A percentile compares a stretch with the other conserved stretches of the same genome.
Evolutionary conservation across 352 stramenopile genomes (phyloP).

Genomic region (Phytopythium montanum): DNA sequence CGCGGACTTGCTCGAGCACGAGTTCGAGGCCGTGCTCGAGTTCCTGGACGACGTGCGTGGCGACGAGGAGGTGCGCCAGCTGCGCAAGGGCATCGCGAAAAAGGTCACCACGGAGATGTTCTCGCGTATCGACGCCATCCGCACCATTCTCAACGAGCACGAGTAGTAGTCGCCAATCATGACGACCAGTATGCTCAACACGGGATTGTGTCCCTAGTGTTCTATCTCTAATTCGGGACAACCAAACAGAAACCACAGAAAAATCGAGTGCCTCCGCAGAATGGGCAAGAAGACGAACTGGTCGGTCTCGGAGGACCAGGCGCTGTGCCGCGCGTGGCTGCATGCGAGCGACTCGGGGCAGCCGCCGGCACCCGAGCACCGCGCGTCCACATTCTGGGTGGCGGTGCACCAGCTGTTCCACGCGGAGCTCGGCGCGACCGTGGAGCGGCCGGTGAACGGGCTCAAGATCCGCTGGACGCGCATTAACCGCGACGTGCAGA

Average conservation of each 20-base stretch:
- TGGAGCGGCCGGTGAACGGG: conserved; percentile 62
- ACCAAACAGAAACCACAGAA: conserved; percentile 9
- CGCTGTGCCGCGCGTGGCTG: conserved; percentile 69
- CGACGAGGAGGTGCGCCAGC: conserved; percentile 57
- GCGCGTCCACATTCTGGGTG: conserved; percentile 63
- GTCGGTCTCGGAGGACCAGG: conserved; percentile 53
- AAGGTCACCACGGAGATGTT: conserved; percentile 73
- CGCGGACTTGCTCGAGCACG: conserved; percentile 56
- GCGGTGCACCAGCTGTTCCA: conserved; percentile 67
- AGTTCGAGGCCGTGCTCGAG: conserved; percentile 75
- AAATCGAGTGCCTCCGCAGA: conserved; percentile 12
- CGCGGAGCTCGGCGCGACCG: conserved; percentile 44
- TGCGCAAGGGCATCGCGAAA: conserved; percentile 61
- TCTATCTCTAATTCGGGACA: conserved; percentile 3
- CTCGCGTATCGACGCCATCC: conserved; percentile 59
- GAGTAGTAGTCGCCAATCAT: no score
- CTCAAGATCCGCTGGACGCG: conserved; percentile 82
- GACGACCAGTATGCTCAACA: no score
- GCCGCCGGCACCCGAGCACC: conserved; percentile 33
- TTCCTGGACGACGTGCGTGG: conserved; percentile 72
- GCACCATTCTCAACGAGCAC: conserved; percentile 9
- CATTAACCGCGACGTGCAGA: conserved; percentile 77
- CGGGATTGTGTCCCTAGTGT: neutral
- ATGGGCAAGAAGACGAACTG: conserved; percentile 87
- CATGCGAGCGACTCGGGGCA: conserved; percentile 44